A percentile compares a stretch with the other conserved stretches of the same genome.
phyloP scores from a whole-genome alignment of 2,329 filamentous ascomycete genomes.

The Trichophaea hybrida region DNA sequence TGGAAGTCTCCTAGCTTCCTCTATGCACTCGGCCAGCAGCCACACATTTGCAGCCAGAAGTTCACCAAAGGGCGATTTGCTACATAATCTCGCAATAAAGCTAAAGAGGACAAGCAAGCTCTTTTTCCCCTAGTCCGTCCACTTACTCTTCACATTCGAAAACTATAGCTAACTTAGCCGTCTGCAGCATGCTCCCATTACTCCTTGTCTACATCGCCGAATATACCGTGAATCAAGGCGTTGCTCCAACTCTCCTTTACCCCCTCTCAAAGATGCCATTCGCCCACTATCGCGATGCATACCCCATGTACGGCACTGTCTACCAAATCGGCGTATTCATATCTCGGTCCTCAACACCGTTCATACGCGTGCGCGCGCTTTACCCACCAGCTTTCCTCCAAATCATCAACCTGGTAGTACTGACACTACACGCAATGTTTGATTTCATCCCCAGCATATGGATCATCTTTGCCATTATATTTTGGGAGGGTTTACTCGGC shows the following conservation, averaged over 20 bases:
- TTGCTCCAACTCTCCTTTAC: conserved; percentile 78
- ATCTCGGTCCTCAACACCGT: conserved; percentile 79
- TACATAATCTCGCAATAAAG: conserved; percentile 32
- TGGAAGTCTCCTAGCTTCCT: conserved; percentile 7
- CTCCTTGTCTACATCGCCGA: conserved; percentile 88
- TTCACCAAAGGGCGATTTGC: conserved; percentile 6
- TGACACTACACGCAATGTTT: conserved; percentile 63
- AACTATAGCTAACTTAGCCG: background rate
- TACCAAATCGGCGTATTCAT: conserved; percentile 94
- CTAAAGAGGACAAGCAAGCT: conserved; percentile 54
- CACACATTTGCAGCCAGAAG: conserved; percentile 14
- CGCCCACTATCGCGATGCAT: conserved; percentile 67
- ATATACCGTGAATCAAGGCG: conserved; percentile 94
- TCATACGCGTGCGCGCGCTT: conserved; percentile 63
- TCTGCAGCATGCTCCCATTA: conserved; percentile 63
- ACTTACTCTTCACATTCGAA: background rate
- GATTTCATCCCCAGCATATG: conserved; percentile 76
- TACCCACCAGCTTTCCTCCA: conserved; percentile 76
- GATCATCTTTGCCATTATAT: conserved; percentile 67
- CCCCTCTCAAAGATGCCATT: conserved; percentile 62
- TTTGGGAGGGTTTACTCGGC: conserved; percentile 88
- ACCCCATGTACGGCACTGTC: conserved; percentile 85
- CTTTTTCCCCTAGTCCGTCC: conserved; percentile 52
- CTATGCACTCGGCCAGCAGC: conserved; percentile 6
- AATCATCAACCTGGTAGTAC: conserved; percentile 56